Conservation (phyloP, 139 green algal genomes). For the Chlorella sorokiniana region DNA sequence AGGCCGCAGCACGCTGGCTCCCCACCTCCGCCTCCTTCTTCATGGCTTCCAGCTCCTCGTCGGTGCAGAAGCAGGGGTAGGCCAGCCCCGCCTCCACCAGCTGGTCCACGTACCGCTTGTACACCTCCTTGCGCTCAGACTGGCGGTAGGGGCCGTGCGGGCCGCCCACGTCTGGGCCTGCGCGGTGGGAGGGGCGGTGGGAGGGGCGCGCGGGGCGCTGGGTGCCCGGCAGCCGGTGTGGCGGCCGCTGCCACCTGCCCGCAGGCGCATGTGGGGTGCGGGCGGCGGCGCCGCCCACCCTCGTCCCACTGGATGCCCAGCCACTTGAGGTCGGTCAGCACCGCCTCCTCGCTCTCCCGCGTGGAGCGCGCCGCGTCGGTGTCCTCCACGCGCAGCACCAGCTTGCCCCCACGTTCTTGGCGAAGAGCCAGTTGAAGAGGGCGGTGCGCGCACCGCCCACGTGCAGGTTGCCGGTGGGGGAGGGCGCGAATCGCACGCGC, state of each 20-base stretch:
- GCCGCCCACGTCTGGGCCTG: conserved; percentile 89
- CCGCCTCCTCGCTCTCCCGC: conserved; percentile 84
- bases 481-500: conserved; percentile 96
- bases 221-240: too few species aligned
- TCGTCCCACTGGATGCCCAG: conserved; percentile 97
- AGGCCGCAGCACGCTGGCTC: background rate
- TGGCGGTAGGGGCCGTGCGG: conserved; percentile 93
- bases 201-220: too few species aligned
- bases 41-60: conserved; percentile 92
- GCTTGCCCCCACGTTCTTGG: conserved; percentile 86
- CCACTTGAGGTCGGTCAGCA: conserved; percentile 94
- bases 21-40: conserved; percentile 81
- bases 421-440: conserved; percentile 99
- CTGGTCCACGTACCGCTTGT: conserved; percentile 89
- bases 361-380: conserved; percentile 95
- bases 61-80: conserved; percentile 99
- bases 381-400: conserved; percentile 98
- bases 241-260: too few species aligned
- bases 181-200: too few species aligned
- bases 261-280: too few species aligned
- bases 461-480: conserved; percentile 97
- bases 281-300: conserved; percentile 55
- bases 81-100: conserved; percentile 84
- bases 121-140: conserved; percentile 92
- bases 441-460: conserved; percentile 96